Evolutionary conservation across 495 filamentous ascomycete genomes (phyloP), one percentile per base, ranked within the genome.

Genomic region (Amorphotheca resinae): DNA sequence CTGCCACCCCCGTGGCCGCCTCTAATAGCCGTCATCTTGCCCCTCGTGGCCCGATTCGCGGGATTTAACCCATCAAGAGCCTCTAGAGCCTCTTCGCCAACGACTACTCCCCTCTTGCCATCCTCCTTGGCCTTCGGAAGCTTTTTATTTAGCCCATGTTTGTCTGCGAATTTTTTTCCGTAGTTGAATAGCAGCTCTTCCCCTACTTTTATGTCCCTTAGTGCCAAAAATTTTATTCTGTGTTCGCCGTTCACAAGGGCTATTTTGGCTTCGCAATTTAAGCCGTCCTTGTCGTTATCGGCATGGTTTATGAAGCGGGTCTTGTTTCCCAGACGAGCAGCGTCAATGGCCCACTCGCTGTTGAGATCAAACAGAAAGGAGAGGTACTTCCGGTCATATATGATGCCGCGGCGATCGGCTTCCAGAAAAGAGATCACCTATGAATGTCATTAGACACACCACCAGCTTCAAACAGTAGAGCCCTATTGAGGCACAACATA

Each of bases 261-360:
- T 21, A 82, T 70, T 37, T 71, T 66, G 0, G 79, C 72, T 6
- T 67, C 67, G 55, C 69, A 72, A 20, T 74, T 77, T 9, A 60
- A 57, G 17, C 54, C 61, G 15, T 57, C 50, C 28, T 59, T 56
- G 11, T 41, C 30, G 16, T 63, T 62, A 4, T 60, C 57, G 1
- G 75, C 70, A 33, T 83, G 75, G 58, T 86, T 86, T 50, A 85
- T 77, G 58, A 82, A 84, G 8, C 82, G 74, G 21, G 65, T 66
- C 21, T 72, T 63, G 34, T 74, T 73, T 31, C 69, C 70, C 36
- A 69, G 65, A 30, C 66, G 70, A 25, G 69, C 67, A 11, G 64
- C 65, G 39, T 71, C 69, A 16, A 73, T 64, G 61, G 64, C 67
- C 38, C 68, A 64, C 16, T 66, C 70, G 42, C 32, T 66, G 35